Conservation (phyloP, 2,329 filamentous ascomycete genomes). For the Claviceps pazoutovae region DNA sequence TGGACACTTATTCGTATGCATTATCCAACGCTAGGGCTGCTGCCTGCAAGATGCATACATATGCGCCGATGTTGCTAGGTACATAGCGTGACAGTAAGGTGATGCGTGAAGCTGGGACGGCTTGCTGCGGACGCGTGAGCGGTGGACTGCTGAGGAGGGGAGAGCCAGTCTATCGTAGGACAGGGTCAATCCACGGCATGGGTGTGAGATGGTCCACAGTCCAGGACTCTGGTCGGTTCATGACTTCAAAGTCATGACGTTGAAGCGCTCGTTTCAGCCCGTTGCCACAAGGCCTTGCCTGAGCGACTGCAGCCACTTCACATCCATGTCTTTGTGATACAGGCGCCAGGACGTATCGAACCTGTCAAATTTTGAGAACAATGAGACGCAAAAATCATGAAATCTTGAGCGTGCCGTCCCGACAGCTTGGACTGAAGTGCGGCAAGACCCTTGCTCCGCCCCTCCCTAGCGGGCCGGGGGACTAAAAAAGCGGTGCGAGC, state of each 20-base stretch:
- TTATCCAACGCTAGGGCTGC: background rate
- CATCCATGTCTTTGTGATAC: background rate
- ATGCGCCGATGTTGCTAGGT: background rate
- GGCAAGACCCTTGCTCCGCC: constrained; percentile 12
- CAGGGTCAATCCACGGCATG: constrained; percentile 1
- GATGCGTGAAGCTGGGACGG: constrained; percentile 4
- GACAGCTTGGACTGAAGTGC: constrained; percentile 9
- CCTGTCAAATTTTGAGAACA: background rate
- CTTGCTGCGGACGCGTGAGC: constrained; percentile 5
- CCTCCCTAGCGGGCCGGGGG: constrained; percentile 9
- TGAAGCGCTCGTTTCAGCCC: background rate
- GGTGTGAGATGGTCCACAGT: background rate
- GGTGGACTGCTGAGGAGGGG: constrained; percentile 6
- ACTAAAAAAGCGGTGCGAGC: constrained; percentile 23
- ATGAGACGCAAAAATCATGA: background rate
- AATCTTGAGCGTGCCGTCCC: constrained; percentile 5
- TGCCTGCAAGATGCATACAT: background rate
- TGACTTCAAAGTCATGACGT: background rate
- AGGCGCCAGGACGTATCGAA: background rate
- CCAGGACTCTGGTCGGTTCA: background rate
- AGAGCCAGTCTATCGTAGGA: background rate
- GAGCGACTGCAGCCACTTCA: background rate
- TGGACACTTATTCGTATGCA: constrained; percentile 1
- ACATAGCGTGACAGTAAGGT: constrained; percentile 5
- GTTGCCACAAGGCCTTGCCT: background rate